A percentile compares a stretch with the other conserved stretches of the same genome.
phyloP scores from a whole-genome alignment of 805 yeast species.

The Ogataea polymorpha region DNA sequence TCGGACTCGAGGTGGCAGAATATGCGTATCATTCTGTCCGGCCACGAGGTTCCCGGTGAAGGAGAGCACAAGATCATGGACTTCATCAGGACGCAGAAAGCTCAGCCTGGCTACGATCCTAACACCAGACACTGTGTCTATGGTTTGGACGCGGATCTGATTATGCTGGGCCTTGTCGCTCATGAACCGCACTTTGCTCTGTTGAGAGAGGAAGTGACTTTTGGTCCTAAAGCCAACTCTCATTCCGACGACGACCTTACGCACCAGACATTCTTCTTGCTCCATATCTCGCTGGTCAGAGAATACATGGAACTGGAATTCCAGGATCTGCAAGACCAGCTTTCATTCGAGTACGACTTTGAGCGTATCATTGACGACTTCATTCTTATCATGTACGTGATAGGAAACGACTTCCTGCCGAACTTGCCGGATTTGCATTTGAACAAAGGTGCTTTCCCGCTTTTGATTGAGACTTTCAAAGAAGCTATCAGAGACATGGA shows the following conservation, averaged over 20 bases:
- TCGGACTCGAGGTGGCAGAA: slow-evolving; percentile 86
- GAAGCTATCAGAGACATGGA: slow-evolving; percentile 67
- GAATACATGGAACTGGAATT: slow-evolving; percentile 91
- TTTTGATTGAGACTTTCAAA: slow-evolving; percentile 83
- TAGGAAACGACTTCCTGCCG: slow-evolving; percentile 97
- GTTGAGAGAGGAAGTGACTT: slow-evolving; percentile 91
- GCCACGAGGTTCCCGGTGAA: slow-evolving; percentile 97
- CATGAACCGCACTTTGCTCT: slow-evolving; percentile 96
- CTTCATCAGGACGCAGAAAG: slow-evolving; percentile 73
- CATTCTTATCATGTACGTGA: slow-evolving; percentile 85
- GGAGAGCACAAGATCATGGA: slow-evolving; percentile 98
- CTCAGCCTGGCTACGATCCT: slow-evolving; percentile 70
- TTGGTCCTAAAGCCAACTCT: slow-evolving; percentile 50
- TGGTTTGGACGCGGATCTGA: slow-evolving; percentile 94
- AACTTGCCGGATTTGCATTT: slow-evolving; percentile 90
- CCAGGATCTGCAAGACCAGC: slow-evolving; percentile 57
- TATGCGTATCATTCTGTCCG: slow-evolving; percentile 73
- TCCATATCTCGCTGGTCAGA: slow-evolving; percentile 84
- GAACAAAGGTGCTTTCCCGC: slow-evolving; percentile 96
- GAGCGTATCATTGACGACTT: slow-evolving; percentile 92
- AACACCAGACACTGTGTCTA: slow-evolving; percentile 90
- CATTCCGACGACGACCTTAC: slow-evolving; percentile 50
- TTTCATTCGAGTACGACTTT: slow-evolving; percentile 72
- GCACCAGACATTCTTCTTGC: slow-evolving; percentile 74
- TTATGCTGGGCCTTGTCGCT: slow-evolving; percentile 85